These are phyloP conservation scores for Komagataella phaffii DNA, from an alignment of 805 yeast genomes.

Conservation along the genomic window DNA sequence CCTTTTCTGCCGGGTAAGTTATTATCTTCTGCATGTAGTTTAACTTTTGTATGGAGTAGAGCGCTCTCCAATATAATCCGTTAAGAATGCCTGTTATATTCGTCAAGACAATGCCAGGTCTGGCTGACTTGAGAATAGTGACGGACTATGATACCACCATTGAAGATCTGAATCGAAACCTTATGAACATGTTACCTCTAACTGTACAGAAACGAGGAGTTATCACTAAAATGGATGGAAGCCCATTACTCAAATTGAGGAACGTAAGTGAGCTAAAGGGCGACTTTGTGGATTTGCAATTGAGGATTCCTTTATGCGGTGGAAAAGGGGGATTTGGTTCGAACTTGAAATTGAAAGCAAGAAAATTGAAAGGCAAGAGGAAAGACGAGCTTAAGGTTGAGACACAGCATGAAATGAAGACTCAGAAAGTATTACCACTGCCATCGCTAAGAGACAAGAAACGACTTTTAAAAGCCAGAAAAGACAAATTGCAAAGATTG, in stretches of 20 bases:
- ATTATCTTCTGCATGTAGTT: neutral
- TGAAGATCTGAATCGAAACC: neutral
- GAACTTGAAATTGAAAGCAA: conserved; percentile 25
- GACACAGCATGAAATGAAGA: conserved; percentile 22
- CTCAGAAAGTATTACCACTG: conserved; percentile 22
- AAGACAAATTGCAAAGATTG: conserved; percentile 20
- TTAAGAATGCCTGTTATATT: neutral
- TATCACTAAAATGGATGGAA: neutral
- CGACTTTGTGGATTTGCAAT: conserved; percentile 13
- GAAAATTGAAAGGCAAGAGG: conserved; percentile 16
- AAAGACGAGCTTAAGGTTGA: conserved; percentile 19
- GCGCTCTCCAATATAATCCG: neutral
- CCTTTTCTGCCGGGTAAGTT: neutral
- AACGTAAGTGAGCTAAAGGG: neutral
- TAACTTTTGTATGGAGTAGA: neutral
- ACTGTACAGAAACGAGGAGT: neutral
- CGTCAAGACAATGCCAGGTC: neutral
- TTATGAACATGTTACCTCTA: neutral
- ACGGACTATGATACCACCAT: neutral
- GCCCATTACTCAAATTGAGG: neutral
- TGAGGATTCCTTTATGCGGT: conserved; percentile 24
- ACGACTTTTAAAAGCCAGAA: conserved; percentile 12
- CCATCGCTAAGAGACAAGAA: conserved; percentile 4
- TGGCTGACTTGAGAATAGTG: neutral
- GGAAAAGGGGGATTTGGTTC: conserved; percentile 43